Conservation (phyloP, 495 filamentous ascomycete species). For the Geopyxis carbonaria region DNA sequence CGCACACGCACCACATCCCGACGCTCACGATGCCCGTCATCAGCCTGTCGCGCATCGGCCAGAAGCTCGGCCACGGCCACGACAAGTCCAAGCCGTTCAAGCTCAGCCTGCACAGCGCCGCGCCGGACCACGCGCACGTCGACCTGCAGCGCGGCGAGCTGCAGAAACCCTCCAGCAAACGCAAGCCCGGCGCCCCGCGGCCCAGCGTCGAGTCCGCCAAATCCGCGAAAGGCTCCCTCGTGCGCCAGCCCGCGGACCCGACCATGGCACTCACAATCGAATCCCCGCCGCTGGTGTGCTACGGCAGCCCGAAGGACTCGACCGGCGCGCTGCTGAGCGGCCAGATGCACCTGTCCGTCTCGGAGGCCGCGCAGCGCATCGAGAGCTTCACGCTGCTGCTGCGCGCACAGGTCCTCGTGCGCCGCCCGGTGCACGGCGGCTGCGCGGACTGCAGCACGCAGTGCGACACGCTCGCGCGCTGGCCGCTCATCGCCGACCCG, state of each 20-base stretch:
- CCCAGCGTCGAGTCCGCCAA: conserved; percentile 7
- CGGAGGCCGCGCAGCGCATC: conserved; percentile 39
- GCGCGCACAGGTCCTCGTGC: conserved; percentile 47
- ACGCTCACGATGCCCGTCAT: not conserved
- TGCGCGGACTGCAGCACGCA: conserved; percentile 59
- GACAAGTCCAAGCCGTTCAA: conserved; percentile 9
- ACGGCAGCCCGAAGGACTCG: conserved; percentile 54
- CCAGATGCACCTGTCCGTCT: conserved; percentile 55
- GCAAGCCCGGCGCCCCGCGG: conserved; percentile 10
- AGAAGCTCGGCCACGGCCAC: conserved; percentile 3
- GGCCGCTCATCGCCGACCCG: conserved; percentile 58
- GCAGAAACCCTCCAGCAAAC: conserved; percentile 8
- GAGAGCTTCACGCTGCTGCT: conserved; percentile 54
- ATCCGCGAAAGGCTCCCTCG: conserved; percentile 3
- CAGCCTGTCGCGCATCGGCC: conserved; percentile 1
- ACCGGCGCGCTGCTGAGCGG: conserved; percentile 80
- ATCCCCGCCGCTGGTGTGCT: conserved; percentile 75
- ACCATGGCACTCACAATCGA: conserved; percentile 49
- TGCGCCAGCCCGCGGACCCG: conserved; percentile 4
- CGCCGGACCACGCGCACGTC: conserved; percentile 9
- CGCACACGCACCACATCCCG: conserved; percentile 2
- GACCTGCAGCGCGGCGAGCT: conserved; percentile 13
- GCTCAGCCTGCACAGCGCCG: conserved; percentile 12
- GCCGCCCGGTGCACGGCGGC: conserved; percentile 53
- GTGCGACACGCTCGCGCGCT: conserved; percentile 53